Evolutionary conservation across 176 grass and related monocot genomes (phyloP), one percentile per base, ranked within the genome.

Genomic region (Aegilops sharonensis): DNA sequence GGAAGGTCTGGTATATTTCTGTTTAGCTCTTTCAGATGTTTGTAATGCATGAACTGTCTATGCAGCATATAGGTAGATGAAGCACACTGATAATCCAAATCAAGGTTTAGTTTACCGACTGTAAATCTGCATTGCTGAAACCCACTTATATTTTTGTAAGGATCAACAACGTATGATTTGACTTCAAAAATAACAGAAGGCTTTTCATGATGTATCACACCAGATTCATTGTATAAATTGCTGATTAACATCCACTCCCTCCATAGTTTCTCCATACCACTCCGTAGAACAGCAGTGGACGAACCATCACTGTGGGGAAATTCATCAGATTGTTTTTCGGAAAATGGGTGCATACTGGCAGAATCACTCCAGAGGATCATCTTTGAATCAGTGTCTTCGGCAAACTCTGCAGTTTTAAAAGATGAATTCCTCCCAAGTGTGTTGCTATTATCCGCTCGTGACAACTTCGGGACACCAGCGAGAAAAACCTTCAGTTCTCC

Each of bases 141-240:
- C 54, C 94, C 89, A 59, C 47, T 64, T 75, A 8, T 79, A 90
- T 71, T 87, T 85, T 25, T 66, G 82, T 88, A 90, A 50, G 88
- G 86, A 88, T 94, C 92, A 57, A 91, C 50, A 54, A 92, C 36
- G 45, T 79, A 75, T 67, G 75, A 87, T 84, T 92, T 92, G n/a
- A 92, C 78, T 90, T 97, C 89, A 85, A 68, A 88, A 90, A 97
- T 93, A 74, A 77, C 24, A 64, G 85, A 97, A 81, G 92, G 94
- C 30, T 85, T 85, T 76, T 92, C 92, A 64, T 42, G 83, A 78
- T 89, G 60, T 25, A 71, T 50, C 82, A 88, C 69, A 88, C 84
- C 82, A 24, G 32, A 87, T 57, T 93, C 85, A 45, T 89, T 56
- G 52, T 90, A 95, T 80, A 76, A 66, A 43, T 80, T 84, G 56